Conservation (phyloP, 768 basidiomycete genomes). For the Lyophyllum semitale region DNA sequence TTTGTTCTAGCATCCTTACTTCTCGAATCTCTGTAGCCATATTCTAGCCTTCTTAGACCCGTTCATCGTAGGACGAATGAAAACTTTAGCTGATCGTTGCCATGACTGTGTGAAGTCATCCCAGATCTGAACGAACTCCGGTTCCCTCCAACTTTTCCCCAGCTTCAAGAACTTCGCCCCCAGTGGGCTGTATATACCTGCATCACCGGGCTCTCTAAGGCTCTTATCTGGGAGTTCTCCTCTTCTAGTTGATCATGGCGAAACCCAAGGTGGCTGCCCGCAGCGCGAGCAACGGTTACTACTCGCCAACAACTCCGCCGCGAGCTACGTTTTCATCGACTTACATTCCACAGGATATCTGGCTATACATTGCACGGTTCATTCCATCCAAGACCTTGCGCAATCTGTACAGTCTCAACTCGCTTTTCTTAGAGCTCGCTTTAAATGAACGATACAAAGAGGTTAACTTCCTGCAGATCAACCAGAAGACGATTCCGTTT, state of each 20-base stretch:
- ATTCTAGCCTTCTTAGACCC: neutral
- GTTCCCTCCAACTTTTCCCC: too few species aligned
- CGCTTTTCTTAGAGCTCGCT: slow-evolving; percentile 18
- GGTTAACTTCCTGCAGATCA: slow-evolving; percentile 8
- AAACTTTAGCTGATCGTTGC: too few species aligned
- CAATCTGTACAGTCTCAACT: slow-evolving; percentile 21
- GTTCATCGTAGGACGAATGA: slow-evolving; percentile 4
- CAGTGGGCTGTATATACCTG: neutral
- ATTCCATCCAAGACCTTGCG: slow-evolving; percentile 15
- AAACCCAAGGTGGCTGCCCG: neutral
- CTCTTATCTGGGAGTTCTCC: too few species aligned
- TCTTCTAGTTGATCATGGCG: neutral
- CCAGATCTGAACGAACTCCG: neutral
- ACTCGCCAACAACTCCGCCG: neutral
- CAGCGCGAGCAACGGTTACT: neutral
- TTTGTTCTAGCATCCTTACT: too few species aligned
- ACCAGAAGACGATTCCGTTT: slow-evolving; percentile 5
- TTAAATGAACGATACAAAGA: slow-evolving; percentile 20
- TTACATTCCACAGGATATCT: slow-evolving; percentile 11
- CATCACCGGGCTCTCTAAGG: too few species aligned
- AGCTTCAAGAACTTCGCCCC: neutral
- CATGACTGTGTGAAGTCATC: neutral
- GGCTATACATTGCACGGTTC: slow-evolving; percentile 20
- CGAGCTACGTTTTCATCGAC: neutral
- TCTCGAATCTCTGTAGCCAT: too few species aligned